phyloP scores from a whole-genome alignment of 345 rosid genomes.

The Litchi chinensis region DNA sequence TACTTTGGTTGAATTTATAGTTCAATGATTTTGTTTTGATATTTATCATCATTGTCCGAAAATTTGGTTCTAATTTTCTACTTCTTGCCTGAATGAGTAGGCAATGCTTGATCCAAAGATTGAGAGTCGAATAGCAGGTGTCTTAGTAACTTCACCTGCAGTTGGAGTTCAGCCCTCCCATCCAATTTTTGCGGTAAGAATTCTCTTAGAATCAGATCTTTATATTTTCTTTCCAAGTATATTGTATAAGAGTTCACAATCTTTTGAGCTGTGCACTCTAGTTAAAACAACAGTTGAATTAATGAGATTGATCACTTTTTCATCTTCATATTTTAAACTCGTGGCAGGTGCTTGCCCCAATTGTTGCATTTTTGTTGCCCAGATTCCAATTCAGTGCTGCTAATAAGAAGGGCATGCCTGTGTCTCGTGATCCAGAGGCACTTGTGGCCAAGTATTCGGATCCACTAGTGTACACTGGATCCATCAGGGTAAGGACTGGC shows the following conservation, averaged over 20 bases:
- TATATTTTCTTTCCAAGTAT: neutral
- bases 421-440: conserved; percentile 87
- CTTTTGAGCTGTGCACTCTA: neutral
- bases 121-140: conserved; percentile 59
- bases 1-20: neutral
- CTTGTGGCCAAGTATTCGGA: conserved; percentile 83
- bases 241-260: neutral
- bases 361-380: conserved; percentile 69
- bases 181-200: conserved; percentile 71
- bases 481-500: conserved; percentile 81
- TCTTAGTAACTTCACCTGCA: conserved; percentile 91
- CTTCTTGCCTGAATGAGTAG: conserved; percentile 32
- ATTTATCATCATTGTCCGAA: neutral
- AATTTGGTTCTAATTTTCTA: neutral
- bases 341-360: conserved; percentile 74
- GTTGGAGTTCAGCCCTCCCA: conserved; percentile 95
- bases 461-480: conserved; percentile 87
- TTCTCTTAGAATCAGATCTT: neutral
- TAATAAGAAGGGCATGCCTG: conserved; percentile 82
- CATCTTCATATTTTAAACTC: conserved; percentile 12
- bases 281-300: neutral
- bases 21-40: neutral
- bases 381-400: conserved; percentile 75
- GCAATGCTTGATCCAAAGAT: conserved; percentile 70
- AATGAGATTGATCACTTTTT: neutral